phyloP scores from a whole-genome alignment of 2,329 filamentous ascomycete genomes.

The Raffaelea deltoideospora region DNA sequence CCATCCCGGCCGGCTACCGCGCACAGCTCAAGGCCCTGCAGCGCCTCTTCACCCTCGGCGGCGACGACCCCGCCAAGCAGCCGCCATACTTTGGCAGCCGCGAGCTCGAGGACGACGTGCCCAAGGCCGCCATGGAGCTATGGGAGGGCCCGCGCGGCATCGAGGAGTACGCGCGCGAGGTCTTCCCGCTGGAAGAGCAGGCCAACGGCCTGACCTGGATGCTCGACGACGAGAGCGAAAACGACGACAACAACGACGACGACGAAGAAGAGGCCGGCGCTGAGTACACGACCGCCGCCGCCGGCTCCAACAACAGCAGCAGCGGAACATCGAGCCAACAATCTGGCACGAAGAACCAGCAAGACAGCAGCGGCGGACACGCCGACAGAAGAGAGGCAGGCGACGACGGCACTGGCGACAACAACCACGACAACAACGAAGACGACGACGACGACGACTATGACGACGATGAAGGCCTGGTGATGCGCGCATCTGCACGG shows the following conservation, averaged over 20 bases:
- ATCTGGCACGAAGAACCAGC: too few species aligned
- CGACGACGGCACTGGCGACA: neutral
- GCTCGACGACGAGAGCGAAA: slow-evolving; percentile 35
- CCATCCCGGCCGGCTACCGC: slow-evolving; percentile 75
- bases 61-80: slow-evolving; percentile 37
- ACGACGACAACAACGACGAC: slow-evolving; percentile 26
- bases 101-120: slow-evolving; percentile 46
- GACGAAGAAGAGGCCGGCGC: slow-evolving; percentile 41
- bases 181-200: slow-evolving; percentile 87
- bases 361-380: too few species aligned
- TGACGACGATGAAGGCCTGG: slow-evolving; percentile 40
- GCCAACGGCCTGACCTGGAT: slow-evolving; percentile 94
- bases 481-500: slow-evolving; percentile 41
- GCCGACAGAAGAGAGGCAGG: too few species aligned
- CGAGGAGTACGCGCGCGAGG: slow-evolving; percentile 88
- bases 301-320: neutral
- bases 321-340: neutral
- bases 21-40: slow-evolving; percentile 65
- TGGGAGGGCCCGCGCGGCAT: slow-evolving; percentile 87
- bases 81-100: slow-evolving; percentile 48
- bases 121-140: slow-evolving; percentile 59
- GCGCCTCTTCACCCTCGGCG: slow-evolving; percentile 38
- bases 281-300: neutral
- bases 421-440: slow-evolving; percentile 20
- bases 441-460: slow-evolving; percentile 31